Conservation (phyloP, 176 grass and related monocot genomes). For the Miscanthus lutarioriparius region DNA sequence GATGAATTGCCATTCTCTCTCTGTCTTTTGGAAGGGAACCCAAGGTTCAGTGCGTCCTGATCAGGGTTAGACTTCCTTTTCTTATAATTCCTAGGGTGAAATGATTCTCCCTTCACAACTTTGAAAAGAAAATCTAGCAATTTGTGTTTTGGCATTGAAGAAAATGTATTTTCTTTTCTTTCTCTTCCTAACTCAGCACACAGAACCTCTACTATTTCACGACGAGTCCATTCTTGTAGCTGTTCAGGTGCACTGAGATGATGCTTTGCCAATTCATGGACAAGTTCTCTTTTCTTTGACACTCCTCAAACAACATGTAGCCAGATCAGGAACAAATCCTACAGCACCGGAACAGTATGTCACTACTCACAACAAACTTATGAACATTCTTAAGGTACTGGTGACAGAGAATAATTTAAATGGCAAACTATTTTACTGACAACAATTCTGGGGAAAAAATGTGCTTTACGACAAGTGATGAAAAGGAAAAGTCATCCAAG, state of each 20-base stretch:
- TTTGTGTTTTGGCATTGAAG: conserved; percentile 40
- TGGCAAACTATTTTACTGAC: background rate
- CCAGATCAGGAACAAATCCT: conserved; percentile 49
- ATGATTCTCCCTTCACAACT: conserved; percentile 42
- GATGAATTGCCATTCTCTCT: conserved; percentile 42
- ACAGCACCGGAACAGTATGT: background rate
- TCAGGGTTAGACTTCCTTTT: conserved; percentile 15
- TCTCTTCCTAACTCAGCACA: conserved; percentile 44
- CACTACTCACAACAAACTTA: background rate
- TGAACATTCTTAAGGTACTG: background rate
- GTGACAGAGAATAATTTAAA: background rate
- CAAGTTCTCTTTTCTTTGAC: conserved; percentile 54
- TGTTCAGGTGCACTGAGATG: conserved; percentile 39
- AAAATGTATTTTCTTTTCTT: conserved; percentile 42
- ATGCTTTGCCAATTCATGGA: conserved; percentile 53
- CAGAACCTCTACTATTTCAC: conserved; percentile 53
- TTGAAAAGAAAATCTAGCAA: conserved; percentile 62
- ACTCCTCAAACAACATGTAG: conserved; percentile 48
- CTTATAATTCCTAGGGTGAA: background rate
- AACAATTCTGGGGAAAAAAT: background rate
- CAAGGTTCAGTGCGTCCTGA: conserved; percentile 13
- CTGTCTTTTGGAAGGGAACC: conserved; percentile 53
- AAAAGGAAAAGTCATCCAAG: background rate
- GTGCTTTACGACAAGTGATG: background rate
- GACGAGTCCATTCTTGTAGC: conserved; percentile 48